A percentile compares a stretch with the other conserved stretches of the same genome.
phyloP scores from a whole-genome alignment of 257 asterid species.

The Lithospermum erythrorhizon region DNA sequence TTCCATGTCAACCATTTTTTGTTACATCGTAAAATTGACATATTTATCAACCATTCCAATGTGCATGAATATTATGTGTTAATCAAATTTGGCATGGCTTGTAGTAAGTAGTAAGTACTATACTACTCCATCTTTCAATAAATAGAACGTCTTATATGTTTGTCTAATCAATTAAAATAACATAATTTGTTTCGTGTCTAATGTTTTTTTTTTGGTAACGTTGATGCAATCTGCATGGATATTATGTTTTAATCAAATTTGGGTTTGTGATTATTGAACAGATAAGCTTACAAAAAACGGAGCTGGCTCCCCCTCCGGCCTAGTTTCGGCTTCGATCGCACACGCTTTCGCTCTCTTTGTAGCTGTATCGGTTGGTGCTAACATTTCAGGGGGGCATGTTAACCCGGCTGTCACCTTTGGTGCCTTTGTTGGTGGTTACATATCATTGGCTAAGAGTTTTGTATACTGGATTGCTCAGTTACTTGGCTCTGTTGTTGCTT shows the following conservation, averaged over 20 bases:
- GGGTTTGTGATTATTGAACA: not conserved
- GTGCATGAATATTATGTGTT: too few relatives aligned
- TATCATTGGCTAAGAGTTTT: not conserved
- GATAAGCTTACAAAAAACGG: constrained; percentile 3
- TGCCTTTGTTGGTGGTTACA: constrained; percentile 9
- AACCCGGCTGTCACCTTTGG: constrained; percentile 8
- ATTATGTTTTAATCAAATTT: not conserved
- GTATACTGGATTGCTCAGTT: constrained; percentile 5
- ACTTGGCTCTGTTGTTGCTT: constrained; percentile 4
- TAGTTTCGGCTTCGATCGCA: not conserved
- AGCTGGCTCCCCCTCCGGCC: not conserved
- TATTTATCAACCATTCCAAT: too few relatives aligned
- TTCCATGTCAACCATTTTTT: too few relatives aligned
- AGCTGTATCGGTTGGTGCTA: constrained; percentile 6
- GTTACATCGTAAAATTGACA: not conserved
- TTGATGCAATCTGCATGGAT: not conserved
- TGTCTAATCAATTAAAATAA: too few relatives aligned
- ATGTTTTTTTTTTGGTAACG: too few relatives aligned
- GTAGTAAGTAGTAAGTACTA: too few relatives aligned
- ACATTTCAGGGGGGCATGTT: constrained; percentile 6
- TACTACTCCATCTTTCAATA: too few relatives aligned
- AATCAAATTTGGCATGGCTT: too few relatives aligned
- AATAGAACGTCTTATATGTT: too few relatives aligned
- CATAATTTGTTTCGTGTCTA: too few relatives aligned
- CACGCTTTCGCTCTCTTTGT: constrained; percentile 6